phyloP scores from a whole-genome alignment of 495 filamentous ascomycete genomes.

The Cryomyces minteri region DNA sequence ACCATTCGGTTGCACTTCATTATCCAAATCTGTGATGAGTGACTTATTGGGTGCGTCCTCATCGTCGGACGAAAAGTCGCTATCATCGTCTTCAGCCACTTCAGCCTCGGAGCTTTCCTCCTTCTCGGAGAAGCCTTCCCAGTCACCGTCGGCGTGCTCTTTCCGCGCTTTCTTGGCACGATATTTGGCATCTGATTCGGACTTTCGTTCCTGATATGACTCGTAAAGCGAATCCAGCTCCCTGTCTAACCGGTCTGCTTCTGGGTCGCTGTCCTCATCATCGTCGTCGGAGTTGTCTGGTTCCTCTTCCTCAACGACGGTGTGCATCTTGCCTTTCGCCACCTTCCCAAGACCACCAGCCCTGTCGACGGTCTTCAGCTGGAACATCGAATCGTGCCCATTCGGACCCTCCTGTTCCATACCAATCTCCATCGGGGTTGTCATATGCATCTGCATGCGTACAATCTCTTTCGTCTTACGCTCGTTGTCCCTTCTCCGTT shows the following conservation, averaged over 20 bases:
- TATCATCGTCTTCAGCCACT: conserved; percentile 25
- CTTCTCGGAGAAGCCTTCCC: conserved; percentile 70
- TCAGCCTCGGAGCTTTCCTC: conserved; percentile 22
- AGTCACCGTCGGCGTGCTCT: conserved; percentile 71
- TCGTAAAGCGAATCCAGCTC: conserved; percentile 79
- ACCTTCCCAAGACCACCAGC: conserved; percentile 49
- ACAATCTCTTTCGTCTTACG: conserved; percentile 77
- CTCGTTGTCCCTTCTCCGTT: conserved; percentile 70
- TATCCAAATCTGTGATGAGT: conserved; percentile 34
- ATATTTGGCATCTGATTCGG: conserved; percentile 65
- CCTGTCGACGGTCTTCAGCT: conserved; percentile 60
- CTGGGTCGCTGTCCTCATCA: conserved; percentile 52
- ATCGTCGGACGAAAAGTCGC: conserved; percentile 34
- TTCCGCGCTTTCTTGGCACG: conserved; percentile 74
- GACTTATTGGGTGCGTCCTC: conserved; percentile 22
- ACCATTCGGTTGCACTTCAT: conserved; percentile 22
- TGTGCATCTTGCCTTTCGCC: conserved; percentile 57
- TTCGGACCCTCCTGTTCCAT: conserved; percentile 59
- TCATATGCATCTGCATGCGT: conserved; percentile 94
- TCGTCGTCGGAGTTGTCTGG: conserved; percentile 34
- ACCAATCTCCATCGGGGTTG: conserved; percentile 84
- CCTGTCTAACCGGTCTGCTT: conserved; percentile 61
- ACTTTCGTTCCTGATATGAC: conserved; percentile 62
- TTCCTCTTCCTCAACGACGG: conserved; percentile 30
- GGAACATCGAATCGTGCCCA: conserved; percentile 69